These are phyloP conservation scores for Nicotiana noctiflora DNA, from an alignment of 257 asterid species.

Conservation along the genomic window DNA sequence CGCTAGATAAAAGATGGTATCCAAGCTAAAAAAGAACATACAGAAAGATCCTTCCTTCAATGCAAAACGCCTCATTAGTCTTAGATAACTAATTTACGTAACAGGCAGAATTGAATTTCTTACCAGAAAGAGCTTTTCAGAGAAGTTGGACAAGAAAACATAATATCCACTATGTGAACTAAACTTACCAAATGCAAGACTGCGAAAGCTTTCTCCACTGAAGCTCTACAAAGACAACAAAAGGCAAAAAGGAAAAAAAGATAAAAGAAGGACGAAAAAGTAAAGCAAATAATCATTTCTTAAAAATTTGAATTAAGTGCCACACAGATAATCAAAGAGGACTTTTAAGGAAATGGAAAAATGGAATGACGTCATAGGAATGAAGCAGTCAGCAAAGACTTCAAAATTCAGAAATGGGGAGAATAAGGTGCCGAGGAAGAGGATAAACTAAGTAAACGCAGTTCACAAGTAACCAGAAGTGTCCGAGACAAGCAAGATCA, in stretches of 20 bases:
- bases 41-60: neutral
- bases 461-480: conserved; percentile 1
- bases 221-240: neutral
- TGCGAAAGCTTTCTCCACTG: neutral
- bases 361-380: neutral
- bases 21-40: neutral
- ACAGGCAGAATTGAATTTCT: neutral
- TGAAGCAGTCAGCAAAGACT: neutral
- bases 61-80: neutral
- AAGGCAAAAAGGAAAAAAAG: neutral
- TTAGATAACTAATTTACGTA: neutral
- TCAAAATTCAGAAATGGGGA: neutral
- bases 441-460: neutral
- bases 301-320: neutral
- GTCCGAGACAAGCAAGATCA: neutral
- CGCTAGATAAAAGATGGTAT: neutral
- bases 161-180: neutral
- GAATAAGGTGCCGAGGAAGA: neutral
- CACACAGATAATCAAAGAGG: too few relatives aligned
- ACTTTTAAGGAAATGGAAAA: neutral
- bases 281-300: neutral
- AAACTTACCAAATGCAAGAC: neutral
- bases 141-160: neutral
- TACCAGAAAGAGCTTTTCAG: neutral
- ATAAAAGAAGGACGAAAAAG: neutral